Percentiles rank a stretch among this genome's conserved stretches.
Conservation (phyloP, 202 grass and related monocot species). For the Schoenoplectus triqueter region DNA sequence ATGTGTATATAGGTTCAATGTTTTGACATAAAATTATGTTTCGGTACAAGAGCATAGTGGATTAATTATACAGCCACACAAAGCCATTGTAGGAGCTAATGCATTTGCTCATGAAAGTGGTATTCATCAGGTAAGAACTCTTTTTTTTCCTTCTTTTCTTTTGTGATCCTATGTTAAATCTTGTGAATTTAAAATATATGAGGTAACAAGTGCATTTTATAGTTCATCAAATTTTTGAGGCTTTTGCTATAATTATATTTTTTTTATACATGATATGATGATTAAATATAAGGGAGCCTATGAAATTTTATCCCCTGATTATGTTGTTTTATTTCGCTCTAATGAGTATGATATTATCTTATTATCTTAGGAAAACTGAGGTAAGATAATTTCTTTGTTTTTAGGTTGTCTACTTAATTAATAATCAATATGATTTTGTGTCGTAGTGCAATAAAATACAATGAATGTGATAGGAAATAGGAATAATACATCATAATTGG, state of each 20-base stretch:
- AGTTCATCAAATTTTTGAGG: background rate
- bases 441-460: no score
- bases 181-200: background rate
- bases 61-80: slow-evolving; percentile 76
- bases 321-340: slow-evolving; percentile 85
- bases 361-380: slow-evolving; percentile 99
- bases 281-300: slow-evolving; percentile 97
- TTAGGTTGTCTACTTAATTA: background rate
- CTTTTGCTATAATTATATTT: slow-evolving; percentile 33
- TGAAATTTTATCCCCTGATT: slow-evolving; percentile 96
- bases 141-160: background rate
- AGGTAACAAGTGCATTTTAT: background rate
- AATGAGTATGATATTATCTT: slow-evolving; percentile 94
- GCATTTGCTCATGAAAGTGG: slow-evolving; percentile 70
- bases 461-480: no score
- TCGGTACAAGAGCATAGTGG: slow-evolving; percentile 98
- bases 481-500: no score
- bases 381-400: slow-evolving; percentile 48
- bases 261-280: slow-evolving; percentile 82
- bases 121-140: slow-evolving; percentile 52
- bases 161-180: slow-evolving; percentile 8
- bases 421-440: no score
- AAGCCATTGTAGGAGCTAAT: slow-evolving; percentile 64
- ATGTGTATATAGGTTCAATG: slow-evolving; percentile 11
- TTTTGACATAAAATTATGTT: slow-evolving; percentile 34